Evolutionary conservation across 352 stramenopile species (phyloP), one percentile per base, ranked within the genome.

Genomic region (Peronospora belbahrii): DNA sequence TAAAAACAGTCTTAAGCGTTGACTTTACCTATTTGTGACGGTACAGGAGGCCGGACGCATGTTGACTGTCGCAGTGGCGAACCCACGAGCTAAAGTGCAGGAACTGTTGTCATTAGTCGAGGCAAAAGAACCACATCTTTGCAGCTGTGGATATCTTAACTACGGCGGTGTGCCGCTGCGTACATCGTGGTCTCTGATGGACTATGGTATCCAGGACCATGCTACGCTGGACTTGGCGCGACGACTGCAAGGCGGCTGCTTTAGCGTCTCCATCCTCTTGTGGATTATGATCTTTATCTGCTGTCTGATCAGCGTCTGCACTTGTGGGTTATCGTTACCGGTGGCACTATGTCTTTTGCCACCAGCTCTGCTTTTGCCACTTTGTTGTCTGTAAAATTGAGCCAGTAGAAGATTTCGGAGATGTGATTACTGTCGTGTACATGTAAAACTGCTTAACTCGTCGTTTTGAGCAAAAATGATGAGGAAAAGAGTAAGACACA

Each of bases 251-350:
- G 77, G 77, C 30, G 74, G 77, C 49, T 88, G 77, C 63, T 86
- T 86, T 42, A 57, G 63, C 34, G 64, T 86, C 35, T 88, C 76
- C n/a, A 83, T 88, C 51, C 41, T 73, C 37, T 51, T 88, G 36
- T 88, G 76, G 76, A 76, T 82, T 44, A 52, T 85, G 19, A 88
- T 88, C 54, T 86, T 86, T 48, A 62, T 81, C 45, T 82, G 65
- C 55, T 83, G 70, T 43, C 38, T 85, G 24, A 41, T 86, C 48
- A 85, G 76, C 44, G 53, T 88, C 20, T 88, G 73, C 62, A 88
- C 76, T 20, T 88, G 76, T 37, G 76, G 76, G 0, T 40, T 88
- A 20, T 85, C 76, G 20, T 56, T 88, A 11, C 69, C 69, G 0
- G 55, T 88, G 28, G 71, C 73, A 18, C 50, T 83, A 28, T 67